Evolutionary conservation across 208 protist species (phyloP).

Genomic region (Leishmania guyanensis): DNA sequence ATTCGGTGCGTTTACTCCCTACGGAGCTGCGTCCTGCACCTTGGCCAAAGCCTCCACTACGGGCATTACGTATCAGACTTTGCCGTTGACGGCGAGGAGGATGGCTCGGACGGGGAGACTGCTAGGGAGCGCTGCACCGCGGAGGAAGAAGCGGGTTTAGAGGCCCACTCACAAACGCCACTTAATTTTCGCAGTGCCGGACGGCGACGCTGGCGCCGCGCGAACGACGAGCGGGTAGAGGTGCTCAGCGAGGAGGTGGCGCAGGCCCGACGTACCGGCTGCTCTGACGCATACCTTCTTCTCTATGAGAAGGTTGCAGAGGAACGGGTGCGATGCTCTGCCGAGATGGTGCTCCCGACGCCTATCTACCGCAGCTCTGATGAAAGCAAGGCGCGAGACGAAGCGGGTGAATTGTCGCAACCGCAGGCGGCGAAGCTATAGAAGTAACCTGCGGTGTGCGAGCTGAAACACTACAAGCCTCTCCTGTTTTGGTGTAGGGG

Average conservation of each 20-base stretch:
- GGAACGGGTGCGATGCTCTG: constrained; percentile 40
- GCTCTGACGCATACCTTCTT: constrained; percentile 57
- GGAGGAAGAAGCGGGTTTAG: background rate
- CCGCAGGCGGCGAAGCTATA: background rate
- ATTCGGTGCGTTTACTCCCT: constrained; percentile 50
- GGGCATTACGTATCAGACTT: constrained; percentile 81
- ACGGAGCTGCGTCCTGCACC: constrained; percentile 51
- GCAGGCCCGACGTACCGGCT: constrained; percentile 20
- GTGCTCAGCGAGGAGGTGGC: constrained; percentile 20
- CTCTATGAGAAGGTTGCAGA: constrained; percentile 69
- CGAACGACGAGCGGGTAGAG: constrained; percentile 55
- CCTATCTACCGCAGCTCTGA: constrained; percentile 14
- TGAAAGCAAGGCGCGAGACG: background rate
- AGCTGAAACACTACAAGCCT: background rate
- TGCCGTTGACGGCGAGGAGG: constrained; percentile 19
- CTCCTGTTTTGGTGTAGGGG: background rate
- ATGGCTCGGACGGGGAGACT: background rate
- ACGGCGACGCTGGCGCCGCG: constrained; percentile 39
- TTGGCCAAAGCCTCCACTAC: constrained; percentile 46
- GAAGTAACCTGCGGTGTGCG: background rate
- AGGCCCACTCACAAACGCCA: background rate
- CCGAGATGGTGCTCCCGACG: constrained; percentile 45
- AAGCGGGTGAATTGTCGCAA: background rate
- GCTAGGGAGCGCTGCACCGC: background rate
- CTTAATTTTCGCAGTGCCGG: too few relatives aligned